Conservation (phyloP, 2,329 filamentous ascomycete species). For the Scytalidium lignicola region DNA sequence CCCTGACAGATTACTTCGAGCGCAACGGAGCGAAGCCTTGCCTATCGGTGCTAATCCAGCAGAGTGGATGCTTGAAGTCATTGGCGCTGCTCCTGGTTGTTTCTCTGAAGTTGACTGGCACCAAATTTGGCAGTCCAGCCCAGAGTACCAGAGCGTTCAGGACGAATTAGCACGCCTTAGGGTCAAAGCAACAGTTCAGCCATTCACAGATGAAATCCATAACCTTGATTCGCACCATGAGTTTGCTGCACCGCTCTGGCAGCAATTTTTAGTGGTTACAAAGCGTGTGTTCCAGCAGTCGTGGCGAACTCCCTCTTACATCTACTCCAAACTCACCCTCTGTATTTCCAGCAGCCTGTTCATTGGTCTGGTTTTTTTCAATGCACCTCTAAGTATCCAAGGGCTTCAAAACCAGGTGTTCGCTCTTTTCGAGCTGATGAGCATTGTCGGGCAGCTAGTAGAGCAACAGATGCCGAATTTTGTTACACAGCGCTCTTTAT, state of each 20-base stretch:
- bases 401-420: constrained; percentile 68
- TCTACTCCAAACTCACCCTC: constrained; percentile 12
- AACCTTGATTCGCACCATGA: constrained; percentile 39
- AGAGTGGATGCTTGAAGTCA: constrained; percentile 46
- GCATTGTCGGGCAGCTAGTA: constrained; percentile 65
- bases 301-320: constrained; percentile 59
- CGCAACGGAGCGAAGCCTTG: constrained; percentile 62
- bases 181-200: neutral
- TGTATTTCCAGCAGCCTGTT: constrained; percentile 41
- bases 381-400: constrained; percentile 48
- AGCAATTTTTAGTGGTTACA: constrained; percentile 48
- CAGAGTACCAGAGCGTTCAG: constrained; percentile 27
- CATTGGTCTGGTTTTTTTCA: constrained; percentile 65
- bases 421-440: constrained; percentile 69
- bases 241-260: constrained; percentile 55
- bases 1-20: constrained; percentile 61
- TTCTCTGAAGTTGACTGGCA: constrained; percentile 56
- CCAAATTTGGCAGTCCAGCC: constrained; percentile 31
- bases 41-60: constrained; percentile 71
- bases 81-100: constrained; percentile 57
- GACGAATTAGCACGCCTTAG: constrained; percentile 26
- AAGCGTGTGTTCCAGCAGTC: constrained; percentile 54
- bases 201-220: constrained; percentile 38
- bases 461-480: constrained; percentile 72
- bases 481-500: constrained; percentile 45